These are phyloP conservation scores for Lasiosphaeria ovina DNA, from an alignment of 495 filamentous ascomycete genomes.

Conservation along the genomic window DNA sequence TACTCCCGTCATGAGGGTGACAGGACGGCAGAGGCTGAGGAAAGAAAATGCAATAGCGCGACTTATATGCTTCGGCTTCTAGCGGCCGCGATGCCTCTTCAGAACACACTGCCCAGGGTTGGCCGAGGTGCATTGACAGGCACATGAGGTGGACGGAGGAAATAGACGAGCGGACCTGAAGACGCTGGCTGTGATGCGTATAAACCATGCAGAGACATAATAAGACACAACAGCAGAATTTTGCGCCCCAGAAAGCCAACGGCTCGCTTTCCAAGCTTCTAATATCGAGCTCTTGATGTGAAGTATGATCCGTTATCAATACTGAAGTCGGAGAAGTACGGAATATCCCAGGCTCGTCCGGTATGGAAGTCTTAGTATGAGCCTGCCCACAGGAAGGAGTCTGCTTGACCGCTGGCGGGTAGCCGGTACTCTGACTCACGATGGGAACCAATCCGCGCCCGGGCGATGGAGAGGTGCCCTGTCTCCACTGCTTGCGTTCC, in stretches of 20 bases:
- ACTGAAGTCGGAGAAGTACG: background rate
- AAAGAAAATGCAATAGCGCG: background rate
- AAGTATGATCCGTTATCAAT: no score
- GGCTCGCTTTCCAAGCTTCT: no score
- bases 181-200: background rate
- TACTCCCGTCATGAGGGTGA: background rate
- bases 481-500: conserved; percentile 12
- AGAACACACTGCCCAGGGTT: background rate
- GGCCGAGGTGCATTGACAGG: conserved; percentile 15
- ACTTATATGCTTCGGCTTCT: background rate
- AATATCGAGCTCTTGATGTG: no score
- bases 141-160: conserved; percentile 13
- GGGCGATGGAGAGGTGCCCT: background rate
- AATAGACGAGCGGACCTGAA: conserved; percentile 2
- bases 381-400: background rate
- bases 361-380: background rate
- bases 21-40: conserved; percentile 1
- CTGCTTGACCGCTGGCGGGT: conserved; percentile 1
- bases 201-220: no score
- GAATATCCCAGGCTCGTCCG: background rate
- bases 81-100: background rate
- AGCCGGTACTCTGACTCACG: conserved; percentile 20
- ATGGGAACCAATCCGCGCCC: conserved; percentile 1
- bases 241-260: no score
- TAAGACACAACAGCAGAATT: no score